A percentile compares a stretch with the other conserved stretches of the same genome.
Conservation (phyloP, 441 rosid species). For the Euphorbia celastroides region DNA sequence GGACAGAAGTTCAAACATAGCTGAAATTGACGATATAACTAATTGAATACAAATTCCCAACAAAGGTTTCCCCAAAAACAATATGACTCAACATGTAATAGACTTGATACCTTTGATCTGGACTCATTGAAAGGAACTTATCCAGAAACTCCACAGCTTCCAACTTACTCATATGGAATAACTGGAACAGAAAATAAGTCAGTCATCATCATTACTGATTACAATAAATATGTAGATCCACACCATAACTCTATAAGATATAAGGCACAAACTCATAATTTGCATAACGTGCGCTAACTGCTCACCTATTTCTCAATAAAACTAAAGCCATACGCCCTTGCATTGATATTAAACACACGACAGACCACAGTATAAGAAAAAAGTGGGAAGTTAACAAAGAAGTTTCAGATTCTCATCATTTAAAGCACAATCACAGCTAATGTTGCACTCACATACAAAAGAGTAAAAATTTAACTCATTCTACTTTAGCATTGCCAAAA, state of each 20-base stretch:
- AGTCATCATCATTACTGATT: slow-evolving; percentile 22
- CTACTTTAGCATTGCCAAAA: neutral
- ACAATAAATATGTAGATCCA: too few species aligned
- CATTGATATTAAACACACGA: neutral
- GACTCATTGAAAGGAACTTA: slow-evolving; percentile 79
- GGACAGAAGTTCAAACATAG: too few species aligned
- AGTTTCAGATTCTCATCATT: neutral
- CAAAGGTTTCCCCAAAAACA: neutral
- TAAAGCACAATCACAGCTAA: neutral
- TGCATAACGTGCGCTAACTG: neutral
- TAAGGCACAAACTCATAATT: neutral
- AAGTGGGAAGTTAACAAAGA: neutral
- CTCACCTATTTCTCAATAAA: neutral
- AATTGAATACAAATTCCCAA: too few species aligned
- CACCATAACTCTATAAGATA: too few species aligned
- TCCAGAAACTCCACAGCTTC: slow-evolving; percentile 77
- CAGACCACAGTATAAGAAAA: too few species aligned
- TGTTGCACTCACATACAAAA: neutral
- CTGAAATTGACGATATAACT: too few species aligned
- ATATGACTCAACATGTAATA: neutral
- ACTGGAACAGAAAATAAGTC: slow-evolving; percentile 34
- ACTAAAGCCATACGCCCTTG: neutral
- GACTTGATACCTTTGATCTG: slow-evolving; percentile 58
- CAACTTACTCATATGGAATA: slow-evolving; percentile 63
- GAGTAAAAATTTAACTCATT: neutral